These are phyloP conservation scores for Brassica rapa DNA, from an alignment of 345 rosid species.

Conservation along the genomic window DNA sequence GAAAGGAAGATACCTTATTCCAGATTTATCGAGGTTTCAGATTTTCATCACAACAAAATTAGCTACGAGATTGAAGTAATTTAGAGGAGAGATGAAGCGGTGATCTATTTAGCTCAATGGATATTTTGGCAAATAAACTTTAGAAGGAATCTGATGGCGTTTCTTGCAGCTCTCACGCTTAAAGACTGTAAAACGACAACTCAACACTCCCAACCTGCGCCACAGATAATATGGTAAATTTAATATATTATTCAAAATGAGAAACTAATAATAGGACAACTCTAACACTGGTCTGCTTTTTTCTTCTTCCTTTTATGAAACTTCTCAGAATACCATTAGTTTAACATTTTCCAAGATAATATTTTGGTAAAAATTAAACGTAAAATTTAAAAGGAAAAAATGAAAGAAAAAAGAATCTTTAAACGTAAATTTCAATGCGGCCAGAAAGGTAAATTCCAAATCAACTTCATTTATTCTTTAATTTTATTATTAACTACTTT, in stretches of 20 bases:
- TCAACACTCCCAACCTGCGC: not conserved
- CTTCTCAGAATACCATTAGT: not conserved
- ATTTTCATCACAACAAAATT: not conserved
- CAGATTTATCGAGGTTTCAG: conserved; percentile 11
- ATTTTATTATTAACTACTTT: not conserved
- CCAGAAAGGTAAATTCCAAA: not conserved
- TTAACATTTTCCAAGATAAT: not conserved
- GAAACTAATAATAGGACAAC: not conserved
- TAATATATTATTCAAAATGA: not conserved
- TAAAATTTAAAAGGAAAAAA: too few relatives aligned
- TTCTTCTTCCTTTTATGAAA: too few relatives aligned
- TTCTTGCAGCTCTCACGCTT: not conserved
- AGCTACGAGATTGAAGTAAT: not conserved
- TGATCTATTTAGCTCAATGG: not conserved
- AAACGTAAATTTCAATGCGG: not conserved
- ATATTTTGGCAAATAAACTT: not conserved
- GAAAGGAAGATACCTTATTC: conserved; percentile 4
- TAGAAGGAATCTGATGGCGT: not conserved
- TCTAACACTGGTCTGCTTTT: not conserved
- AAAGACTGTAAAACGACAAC: not conserved
- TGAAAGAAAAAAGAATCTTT: too few relatives aligned
- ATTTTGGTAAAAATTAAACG: not conserved
- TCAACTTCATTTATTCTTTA: not conserved
- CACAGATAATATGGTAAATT: not conserved
- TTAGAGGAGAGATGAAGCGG: not conserved